Evolutionary conservation across 139 green algal genomes (phyloP).

Genomic region (Ulvella scutata): DNA sequence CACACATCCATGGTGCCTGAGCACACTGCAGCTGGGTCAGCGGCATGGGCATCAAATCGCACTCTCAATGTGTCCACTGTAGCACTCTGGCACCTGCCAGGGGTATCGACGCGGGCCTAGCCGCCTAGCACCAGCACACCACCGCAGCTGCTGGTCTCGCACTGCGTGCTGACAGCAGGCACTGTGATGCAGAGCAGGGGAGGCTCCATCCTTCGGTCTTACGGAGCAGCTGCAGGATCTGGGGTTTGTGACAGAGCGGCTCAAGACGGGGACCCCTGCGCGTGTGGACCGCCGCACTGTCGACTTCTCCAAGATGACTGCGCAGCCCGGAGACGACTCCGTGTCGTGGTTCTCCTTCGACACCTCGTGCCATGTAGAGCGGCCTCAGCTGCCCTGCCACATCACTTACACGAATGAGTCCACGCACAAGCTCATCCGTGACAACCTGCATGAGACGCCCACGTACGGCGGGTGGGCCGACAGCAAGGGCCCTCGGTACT

Average conservation of each 20-base stretch:
- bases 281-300: slow-evolving; percentile 80
- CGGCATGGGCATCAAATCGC: too few species aligned
- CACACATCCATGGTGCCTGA: too few species aligned
- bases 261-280: slow-evolving; percentile 94
- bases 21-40: too few species aligned
- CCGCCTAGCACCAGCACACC: too few species aligned
- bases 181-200: slow-evolving; percentile 48
- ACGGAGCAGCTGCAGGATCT: slow-evolving; percentile 72
- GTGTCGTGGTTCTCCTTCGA: slow-evolving; percentile 90
- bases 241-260: slow-evolving; percentile 81
- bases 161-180: neutral
- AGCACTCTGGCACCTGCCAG: too few species aligned
- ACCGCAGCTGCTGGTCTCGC: too few species aligned
- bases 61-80: too few species aligned
- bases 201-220: slow-evolving; percentile 69
- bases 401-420: slow-evolving; percentile 80
- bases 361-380: slow-evolving; percentile 41
- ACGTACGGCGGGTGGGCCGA: slow-evolving; percentile 91
- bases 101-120: too few species aligned
- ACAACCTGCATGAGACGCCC: slow-evolving; percentile 82
- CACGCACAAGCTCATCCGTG: slow-evolving; percentile 70
- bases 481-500: slow-evolving; percentile 81
- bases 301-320: slow-evolving; percentile 57
- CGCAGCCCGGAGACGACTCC: slow-evolving; percentile 58
- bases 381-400: slow-evolving; percentile 75